Conservation (phyloP, 352 stramenopile genomes). For the Phytopythium boreale region DNA sequence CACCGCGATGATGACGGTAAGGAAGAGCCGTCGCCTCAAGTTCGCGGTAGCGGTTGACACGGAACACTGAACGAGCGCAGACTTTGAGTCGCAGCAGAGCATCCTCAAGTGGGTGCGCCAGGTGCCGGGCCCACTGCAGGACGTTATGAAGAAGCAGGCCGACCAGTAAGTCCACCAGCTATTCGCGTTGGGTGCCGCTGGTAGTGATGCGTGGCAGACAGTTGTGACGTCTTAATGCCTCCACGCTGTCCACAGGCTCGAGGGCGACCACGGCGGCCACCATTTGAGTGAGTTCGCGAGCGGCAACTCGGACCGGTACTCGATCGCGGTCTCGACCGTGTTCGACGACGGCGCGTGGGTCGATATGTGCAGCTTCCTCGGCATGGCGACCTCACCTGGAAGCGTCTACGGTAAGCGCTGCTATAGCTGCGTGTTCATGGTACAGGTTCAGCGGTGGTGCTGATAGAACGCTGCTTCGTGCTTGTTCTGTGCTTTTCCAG, state of each 20-base stretch:
- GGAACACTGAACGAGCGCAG: slow-evolving; percentile 8
- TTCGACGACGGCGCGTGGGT: slow-evolving; percentile 84
- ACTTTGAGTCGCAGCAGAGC: slow-evolving; percentile 56
- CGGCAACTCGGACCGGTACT: slow-evolving; percentile 38
- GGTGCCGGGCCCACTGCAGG: slow-evolving; percentile 65
- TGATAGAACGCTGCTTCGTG: background rate
- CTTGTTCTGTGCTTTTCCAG: slow-evolving; percentile 16
- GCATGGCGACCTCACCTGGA: slow-evolving; percentile 42
- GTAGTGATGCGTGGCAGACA: too few relatives aligned
- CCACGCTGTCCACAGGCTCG: slow-evolving; percentile 28
- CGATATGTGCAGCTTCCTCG: slow-evolving; percentile 68
- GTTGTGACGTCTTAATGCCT: background rate
- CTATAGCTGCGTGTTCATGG: background rate
- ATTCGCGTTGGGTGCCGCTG: too few relatives aligned
- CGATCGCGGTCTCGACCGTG: slow-evolving; percentile 51
- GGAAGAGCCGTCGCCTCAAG: background rate
- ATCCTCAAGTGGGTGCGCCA: slow-evolving; percentile 78
- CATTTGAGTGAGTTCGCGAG: slow-evolving; percentile 28
- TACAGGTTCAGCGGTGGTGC: background rate
- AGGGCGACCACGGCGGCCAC: slow-evolving; percentile 28
- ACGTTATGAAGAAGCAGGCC: slow-evolving; percentile 73
- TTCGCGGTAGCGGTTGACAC: background rate
- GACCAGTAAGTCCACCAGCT: slow-evolving; percentile 26
- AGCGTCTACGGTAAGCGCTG: slow-evolving; percentile 49
- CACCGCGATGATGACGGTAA: slow-evolving; percentile 1